A percentile compares a stretch with the other conserved stretches of the same genome.
Conservation (phyloP, 164 flowering plant genomes). For the Stephania yunnanensis region DNA sequence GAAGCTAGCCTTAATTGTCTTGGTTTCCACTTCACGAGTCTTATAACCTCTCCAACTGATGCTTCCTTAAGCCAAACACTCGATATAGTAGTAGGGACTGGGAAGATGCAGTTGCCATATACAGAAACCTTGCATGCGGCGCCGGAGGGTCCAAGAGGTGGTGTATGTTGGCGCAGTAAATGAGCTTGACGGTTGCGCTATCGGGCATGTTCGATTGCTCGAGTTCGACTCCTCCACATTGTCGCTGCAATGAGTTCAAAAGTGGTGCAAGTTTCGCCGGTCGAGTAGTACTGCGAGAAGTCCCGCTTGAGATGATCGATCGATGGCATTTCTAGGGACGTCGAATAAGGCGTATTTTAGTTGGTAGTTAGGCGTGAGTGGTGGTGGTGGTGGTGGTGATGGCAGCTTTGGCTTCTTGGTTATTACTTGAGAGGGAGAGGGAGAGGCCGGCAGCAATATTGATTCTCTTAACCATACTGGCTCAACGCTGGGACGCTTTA, state of each 20-base stretch:
- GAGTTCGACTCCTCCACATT: neutral
- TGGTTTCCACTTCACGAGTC: neutral
- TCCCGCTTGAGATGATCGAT: neutral
- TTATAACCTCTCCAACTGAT: neutral
- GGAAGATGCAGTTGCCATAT: neutral
- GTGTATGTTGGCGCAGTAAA: no score
- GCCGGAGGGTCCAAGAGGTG: neutral
- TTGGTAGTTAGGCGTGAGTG: no score
- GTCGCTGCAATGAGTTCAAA: neutral
- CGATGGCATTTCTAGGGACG: no score
- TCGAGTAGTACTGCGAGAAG: neutral
- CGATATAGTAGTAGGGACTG: neutral
- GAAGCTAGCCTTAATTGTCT: neutral
- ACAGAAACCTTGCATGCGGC: neutral
- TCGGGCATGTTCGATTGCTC: neutral
- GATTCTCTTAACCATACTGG: slow-evolving; percentile 47
- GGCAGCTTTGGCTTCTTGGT: no score
- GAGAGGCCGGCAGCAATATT: no score
- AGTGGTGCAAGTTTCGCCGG: neutral
- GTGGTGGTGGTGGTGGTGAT: no score
- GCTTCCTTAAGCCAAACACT: neutral
- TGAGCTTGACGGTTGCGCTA: no score
- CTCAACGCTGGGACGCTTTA: slow-evolving; percentile 17
- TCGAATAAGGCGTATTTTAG: no score
- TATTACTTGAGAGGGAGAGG: slow-evolving; percentile 6